phyloP scores from a whole-genome alignment of 768 basidiomycete species.

The Mycena alexandri region DNA sequence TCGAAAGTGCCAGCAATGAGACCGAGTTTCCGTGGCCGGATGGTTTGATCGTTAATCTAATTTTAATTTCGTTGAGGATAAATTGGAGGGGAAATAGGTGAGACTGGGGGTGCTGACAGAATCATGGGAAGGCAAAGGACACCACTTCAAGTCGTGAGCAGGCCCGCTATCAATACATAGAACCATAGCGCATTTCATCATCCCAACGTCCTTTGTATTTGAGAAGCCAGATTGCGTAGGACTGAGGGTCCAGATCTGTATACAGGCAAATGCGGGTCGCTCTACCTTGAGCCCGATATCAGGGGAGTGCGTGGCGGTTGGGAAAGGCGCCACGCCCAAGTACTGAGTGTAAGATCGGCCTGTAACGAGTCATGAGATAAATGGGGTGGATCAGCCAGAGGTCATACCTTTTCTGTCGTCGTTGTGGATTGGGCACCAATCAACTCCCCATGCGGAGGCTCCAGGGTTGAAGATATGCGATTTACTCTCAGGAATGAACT shows the following conservation, averaged over 20 bases:
- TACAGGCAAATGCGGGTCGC: slow-evolving; percentile 71
- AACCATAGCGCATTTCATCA: slow-evolving; percentile 85
- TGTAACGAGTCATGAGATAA: slow-evolving; percentile 42
- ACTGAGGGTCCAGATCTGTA: slow-evolving; percentile 88
- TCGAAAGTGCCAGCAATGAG: slow-evolving; percentile 87
- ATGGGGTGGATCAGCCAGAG: neutral
- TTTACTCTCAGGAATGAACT: slow-evolving; percentile 67
- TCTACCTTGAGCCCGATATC: slow-evolving; percentile 71
- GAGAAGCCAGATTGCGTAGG: slow-evolving; percentile 35
- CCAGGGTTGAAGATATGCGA: slow-evolving; percentile 88
- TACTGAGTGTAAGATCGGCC: slow-evolving; percentile 77
- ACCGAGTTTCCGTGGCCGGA: slow-evolving; percentile 73
- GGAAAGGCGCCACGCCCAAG: slow-evolving; percentile 84
- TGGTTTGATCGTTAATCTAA: slow-evolving; percentile 32
- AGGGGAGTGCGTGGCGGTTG: slow-evolving; percentile 73
- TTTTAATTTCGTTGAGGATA: neutral
- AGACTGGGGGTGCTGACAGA: slow-evolving; percentile 42
- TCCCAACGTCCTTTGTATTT: slow-evolving; percentile 50
- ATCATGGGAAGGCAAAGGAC: slow-evolving; percentile 89
- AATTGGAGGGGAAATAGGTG: neutral
- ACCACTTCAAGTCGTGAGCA: slow-evolving; percentile 90
- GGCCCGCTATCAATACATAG: slow-evolving; percentile 87
- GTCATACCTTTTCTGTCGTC: slow-evolving; percentile 66
- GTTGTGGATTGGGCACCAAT: slow-evolving; percentile 90
- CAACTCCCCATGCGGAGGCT: slow-evolving; percentile 89